A percentile compares a stretch with the other conserved stretches of the same genome.
These are phyloP conservation scores for Penicillium sp. DNA, from an alignment of 2,329 filamentous ascomycete genomes.

Conservation along the genomic window DNA sequence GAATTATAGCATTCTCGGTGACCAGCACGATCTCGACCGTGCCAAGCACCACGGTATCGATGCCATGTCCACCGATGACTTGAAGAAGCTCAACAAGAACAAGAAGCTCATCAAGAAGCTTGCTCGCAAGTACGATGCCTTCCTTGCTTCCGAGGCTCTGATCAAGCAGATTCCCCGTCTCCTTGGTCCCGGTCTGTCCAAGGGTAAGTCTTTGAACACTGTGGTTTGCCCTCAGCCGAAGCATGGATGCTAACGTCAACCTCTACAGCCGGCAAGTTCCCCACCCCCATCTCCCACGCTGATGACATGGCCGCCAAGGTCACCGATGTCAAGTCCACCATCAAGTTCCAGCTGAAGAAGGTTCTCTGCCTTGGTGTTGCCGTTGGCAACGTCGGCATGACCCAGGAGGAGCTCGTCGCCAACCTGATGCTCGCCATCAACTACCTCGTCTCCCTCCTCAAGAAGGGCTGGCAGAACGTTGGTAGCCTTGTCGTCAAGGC, in stretches of 20 bases:
- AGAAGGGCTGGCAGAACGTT: constrained; percentile 99
- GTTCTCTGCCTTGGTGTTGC: constrained; percentile 99
- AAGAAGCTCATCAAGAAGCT: constrained; percentile 99
- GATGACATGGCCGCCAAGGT: constrained; percentile 95
- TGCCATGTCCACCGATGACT: constrained; percentile 96
- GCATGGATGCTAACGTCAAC: constrained; percentile 34
- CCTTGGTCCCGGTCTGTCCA: constrained; percentile 95
- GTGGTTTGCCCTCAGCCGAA: not conserved
- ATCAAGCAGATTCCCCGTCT: constrained; percentile 99
- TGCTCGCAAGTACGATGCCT: constrained; percentile 99
- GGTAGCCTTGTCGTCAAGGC: constrained; percentile 99
- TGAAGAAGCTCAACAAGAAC: constrained; percentile 99
- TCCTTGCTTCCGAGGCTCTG: constrained; percentile 92
- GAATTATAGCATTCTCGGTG: constrained; percentile 69
- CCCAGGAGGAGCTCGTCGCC: constrained; percentile 88
- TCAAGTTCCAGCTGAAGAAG: constrained; percentile 99
- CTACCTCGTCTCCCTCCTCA: constrained; percentile 98
- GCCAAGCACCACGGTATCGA: constrained; percentile 99
- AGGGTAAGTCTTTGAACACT: constrained; percentile 62
- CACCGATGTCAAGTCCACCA: constrained; percentile 99
- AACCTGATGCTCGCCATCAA: constrained; percentile 99
- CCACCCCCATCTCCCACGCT: constrained; percentile 93
- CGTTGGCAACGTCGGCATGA: constrained; percentile 98
- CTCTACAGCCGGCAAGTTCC: constrained; percentile 91
- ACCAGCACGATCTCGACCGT: constrained; percentile 99